Conservation (phyloP, 805 yeast species). For the Candida railenensis region DNA sequence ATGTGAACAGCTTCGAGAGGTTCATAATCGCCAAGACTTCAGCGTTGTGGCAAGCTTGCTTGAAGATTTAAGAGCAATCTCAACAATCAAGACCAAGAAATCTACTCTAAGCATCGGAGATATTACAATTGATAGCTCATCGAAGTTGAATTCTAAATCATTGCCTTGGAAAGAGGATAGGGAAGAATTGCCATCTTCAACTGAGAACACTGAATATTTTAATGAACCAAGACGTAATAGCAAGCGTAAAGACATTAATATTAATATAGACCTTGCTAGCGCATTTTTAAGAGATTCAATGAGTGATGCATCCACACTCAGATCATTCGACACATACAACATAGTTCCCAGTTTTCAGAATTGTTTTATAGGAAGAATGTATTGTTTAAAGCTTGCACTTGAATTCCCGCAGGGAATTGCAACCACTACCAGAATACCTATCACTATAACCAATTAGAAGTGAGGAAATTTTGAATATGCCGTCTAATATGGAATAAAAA, state of each 20-base stretch:
- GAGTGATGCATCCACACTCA: not conserved
- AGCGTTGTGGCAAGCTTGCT: not conserved
- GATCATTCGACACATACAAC: slow-evolving; percentile 1
- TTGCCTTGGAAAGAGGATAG: not conserved
- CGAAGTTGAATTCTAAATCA: not conserved
- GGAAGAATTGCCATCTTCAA: not conserved
- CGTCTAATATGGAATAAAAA: too few species aligned
- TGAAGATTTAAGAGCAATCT: not conserved
- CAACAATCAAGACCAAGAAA: not conserved
- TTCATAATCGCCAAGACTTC: not conserved
- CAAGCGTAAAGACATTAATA: not conserved
- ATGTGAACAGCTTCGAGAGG: not conserved
- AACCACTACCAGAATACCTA: not conserved
- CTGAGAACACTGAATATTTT: not conserved
- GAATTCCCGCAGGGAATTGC: not conserved
- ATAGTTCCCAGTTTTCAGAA: slow-evolving; percentile 4
- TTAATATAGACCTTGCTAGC: not conserved
- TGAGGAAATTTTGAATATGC: too few species aligned
- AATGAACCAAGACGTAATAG: not conserved
- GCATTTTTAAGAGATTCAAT: not conserved
- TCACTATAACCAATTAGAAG: not conserved
- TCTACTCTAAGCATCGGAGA: not conserved
- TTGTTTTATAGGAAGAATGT: not conserved
- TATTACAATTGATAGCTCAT: not conserved
- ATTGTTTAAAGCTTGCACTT: not conserved